Evolutionary conservation across 176 grass and related monocot species (phyloP).

Genomic region (Aegilops bicornis): DNA sequence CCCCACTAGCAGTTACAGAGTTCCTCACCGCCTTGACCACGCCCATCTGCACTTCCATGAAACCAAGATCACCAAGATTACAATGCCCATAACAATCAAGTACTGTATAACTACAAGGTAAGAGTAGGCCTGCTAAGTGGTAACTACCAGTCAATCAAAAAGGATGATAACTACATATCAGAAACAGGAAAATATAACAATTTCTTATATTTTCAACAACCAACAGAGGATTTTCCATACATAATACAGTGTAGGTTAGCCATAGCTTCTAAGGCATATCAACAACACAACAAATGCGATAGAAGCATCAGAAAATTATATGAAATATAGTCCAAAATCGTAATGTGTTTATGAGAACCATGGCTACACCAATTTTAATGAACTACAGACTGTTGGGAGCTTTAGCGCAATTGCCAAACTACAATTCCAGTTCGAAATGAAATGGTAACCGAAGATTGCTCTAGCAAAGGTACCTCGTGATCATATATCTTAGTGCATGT

Average conservation of each 20-base stretch:
- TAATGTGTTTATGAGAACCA: background rate
- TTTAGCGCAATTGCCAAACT: background rate
- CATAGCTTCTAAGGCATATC: background rate
- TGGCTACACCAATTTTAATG: background rate
- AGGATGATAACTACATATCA: background rate
- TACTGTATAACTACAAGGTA: background rate
- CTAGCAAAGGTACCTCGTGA: background rate
- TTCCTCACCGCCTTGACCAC: constrained; percentile 85
- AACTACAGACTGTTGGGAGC: background rate
- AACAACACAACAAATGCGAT: background rate
- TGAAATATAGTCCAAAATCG: background rate
- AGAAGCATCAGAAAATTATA: background rate
- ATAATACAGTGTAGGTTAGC: background rate
- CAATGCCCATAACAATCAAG: background rate
- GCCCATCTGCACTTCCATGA: constrained; percentile 57
- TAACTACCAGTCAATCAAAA: background rate
- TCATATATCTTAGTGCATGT: background rate
- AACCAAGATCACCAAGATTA: background rate
- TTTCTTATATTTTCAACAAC: background rate
- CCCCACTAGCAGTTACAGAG: constrained; percentile 56
- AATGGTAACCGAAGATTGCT: background rate
- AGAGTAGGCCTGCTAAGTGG: background rate
- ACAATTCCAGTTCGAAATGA: background rate
- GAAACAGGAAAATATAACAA: background rate
- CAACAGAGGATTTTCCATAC: background rate